Evolutionary conservation across 1,139 yeast genomes (phyloP).

Genomic region (Saccharomycopsis crataegensis): DNA sequence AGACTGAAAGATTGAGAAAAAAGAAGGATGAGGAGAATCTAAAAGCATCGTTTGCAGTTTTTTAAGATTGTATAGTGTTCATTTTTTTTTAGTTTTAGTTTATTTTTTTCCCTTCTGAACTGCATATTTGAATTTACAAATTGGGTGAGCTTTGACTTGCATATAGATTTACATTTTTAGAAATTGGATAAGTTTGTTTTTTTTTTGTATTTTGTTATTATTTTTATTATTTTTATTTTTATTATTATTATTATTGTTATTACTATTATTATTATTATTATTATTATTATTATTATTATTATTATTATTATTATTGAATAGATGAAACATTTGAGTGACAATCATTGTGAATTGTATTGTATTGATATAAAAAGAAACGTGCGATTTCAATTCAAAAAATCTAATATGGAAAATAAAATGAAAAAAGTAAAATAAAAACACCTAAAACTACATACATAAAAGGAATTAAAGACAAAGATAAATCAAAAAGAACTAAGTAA

Average conservation of each 20-base stretch:
- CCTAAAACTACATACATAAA: neutral
- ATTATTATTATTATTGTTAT: neutral
- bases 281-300: neutral
- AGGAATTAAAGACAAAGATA: neutral
- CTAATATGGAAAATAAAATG: neutral
- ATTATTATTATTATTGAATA: neutral
- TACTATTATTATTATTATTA: neutral
- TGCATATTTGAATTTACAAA: too few relatives aligned
- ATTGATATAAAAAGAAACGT: neutral
- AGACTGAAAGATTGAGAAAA: slow-evolving; percentile 62
- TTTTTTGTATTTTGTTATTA: neutral
- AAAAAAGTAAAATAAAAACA: neutral
- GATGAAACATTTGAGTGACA: neutral
- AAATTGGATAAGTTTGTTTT: neutral
- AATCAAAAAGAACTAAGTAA: neutral
- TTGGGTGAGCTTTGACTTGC: neutral
- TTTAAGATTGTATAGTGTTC: slow-evolving; percentile 1
- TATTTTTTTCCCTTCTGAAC: too few relatives aligned
- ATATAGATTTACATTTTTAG: neutral
- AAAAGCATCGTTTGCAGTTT: slow-evolving; percentile 35
- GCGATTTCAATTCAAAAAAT: neutral
- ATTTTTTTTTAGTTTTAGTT: neutral
- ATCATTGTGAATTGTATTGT: neutral
- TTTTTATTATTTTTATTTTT: neutral
- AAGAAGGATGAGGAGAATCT: slow-evolving; percentile 63